Evolutionary conservation across 768 basidiomycete genomes (phyloP).

Genomic region (Leccinum imitatum): DNA sequence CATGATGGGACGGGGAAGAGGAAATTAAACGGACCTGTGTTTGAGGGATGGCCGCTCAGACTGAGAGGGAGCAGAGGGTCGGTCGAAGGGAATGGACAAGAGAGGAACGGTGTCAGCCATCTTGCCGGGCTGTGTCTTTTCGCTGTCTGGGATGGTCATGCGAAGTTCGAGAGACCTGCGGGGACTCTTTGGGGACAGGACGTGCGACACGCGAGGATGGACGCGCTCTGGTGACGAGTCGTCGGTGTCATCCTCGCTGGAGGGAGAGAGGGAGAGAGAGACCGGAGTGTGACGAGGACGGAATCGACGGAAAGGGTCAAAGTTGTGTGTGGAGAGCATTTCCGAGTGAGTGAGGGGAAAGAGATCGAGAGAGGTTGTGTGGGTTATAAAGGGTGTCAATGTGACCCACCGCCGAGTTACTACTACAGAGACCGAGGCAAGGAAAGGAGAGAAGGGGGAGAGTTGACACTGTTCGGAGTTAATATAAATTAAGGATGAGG

Average conservation of each 20-base stretch:
- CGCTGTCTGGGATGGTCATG: not conserved
- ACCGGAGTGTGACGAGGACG: constrained; percentile 14
- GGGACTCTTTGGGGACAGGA: constrained; percentile 3
- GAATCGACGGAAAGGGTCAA: constrained; percentile 27
- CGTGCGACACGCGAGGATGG: constrained; percentile 1
- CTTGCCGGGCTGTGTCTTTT: not conserved
- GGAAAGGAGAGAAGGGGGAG: too few species aligned
- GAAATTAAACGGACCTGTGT: constrained; percentile 14
- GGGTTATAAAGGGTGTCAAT: constrained; percentile 7
- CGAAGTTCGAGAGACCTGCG: constrained; percentile 7
- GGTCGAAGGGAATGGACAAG: constrained; percentile 1
- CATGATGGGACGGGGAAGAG: not conserved
- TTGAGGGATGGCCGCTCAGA: constrained; percentile 3
- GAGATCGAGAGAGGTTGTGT: constrained; percentile 2
- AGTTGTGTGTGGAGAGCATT: constrained; percentile 3
- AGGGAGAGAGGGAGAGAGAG: not conserved
- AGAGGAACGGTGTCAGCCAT: not conserved
- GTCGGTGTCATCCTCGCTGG: constrained; percentile 27
- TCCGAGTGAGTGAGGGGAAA: not conserved
- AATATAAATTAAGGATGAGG: not conserved
- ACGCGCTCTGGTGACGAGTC: constrained; percentile 18
- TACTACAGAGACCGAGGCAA: constrained; percentile 11
- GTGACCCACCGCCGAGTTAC: too few species aligned
- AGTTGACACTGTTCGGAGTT: not conserved
- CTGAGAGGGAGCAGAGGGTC: not conserved